Evolutionary conservation across 1,284 basidiomycete species (phyloP).

Genomic region (Cutaneotrichosporon cutaneum): DNA sequence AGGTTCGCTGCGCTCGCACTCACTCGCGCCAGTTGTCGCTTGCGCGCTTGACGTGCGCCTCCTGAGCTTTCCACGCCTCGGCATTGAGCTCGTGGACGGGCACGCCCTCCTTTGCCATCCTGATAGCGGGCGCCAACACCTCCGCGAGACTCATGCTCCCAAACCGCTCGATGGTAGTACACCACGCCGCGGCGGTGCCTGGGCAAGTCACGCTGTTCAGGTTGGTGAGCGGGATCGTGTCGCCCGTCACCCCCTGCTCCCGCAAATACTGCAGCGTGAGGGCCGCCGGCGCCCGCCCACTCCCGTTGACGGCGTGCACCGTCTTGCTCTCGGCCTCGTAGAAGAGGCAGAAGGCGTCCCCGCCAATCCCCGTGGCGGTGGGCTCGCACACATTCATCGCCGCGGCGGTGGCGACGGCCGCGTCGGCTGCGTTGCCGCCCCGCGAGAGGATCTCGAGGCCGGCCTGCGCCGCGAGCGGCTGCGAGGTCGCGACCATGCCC

Average conservation of each 20-base stretch:
- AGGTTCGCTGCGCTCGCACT: constrained; percentile 17
- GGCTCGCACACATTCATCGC: constrained; percentile 83
- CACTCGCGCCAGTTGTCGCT: constrained; percentile 70
- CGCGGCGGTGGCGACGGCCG: constrained; percentile 75
- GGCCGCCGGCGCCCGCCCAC: constrained; percentile 75
- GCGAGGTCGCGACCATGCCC: constrained; percentile 78
- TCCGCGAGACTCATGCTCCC: constrained; percentile 75
- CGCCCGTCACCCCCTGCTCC: constrained; percentile 66
- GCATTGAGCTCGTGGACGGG: constrained; percentile 65
- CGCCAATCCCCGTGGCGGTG: constrained; percentile 38
- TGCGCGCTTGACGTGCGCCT: constrained; percentile 72
- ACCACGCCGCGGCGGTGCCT: constrained; percentile 89
- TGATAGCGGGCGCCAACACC: constrained; percentile 82
- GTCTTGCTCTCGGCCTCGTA: constrained; percentile 76
- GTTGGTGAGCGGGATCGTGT: constrained; percentile 68
- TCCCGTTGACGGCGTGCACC: constrained; percentile 62
- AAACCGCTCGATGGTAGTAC: constrained; percentile 78
- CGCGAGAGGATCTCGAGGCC: constrained; percentile 78
- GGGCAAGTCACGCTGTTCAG: constrained; percentile 91
- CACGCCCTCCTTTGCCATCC: constrained; percentile 75
- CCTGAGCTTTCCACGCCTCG: constrained; percentile 69
- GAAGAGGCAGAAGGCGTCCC: constrained; percentile 86
- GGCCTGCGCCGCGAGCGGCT: constrained; percentile 78
- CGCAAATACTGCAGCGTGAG: constrained; percentile 73
- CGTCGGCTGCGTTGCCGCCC: constrained; percentile 78